Conservation (phyloP, 768 basidiomycete species). For the Suillus lakei region DNA sequence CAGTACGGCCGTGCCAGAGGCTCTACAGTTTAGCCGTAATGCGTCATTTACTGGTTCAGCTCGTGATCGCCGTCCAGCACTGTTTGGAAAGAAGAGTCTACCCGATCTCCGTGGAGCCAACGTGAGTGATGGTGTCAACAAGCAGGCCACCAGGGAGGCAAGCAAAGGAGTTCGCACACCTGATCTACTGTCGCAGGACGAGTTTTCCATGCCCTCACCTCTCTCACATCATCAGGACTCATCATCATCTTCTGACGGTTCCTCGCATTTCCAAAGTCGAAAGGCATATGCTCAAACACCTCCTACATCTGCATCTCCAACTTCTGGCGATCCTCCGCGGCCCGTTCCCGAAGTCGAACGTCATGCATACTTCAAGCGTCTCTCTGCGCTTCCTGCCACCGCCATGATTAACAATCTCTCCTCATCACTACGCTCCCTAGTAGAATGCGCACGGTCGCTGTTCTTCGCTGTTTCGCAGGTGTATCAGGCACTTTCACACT, state of each 20-base stretch:
- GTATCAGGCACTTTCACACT: slow-evolving; percentile 87
- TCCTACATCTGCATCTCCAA: slow-evolving; percentile 44
- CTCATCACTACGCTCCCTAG: slow-evolving; percentile 63
- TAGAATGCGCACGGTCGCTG: slow-evolving; percentile 91
- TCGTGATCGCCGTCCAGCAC: slow-evolving; percentile 40
- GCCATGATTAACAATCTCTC: slow-evolving; percentile 71
- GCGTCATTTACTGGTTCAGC: slow-evolving; percentile 53
- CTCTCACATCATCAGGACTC: slow-evolving; percentile 51
- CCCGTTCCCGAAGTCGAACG: slow-evolving; percentile 72
- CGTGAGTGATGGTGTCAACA: slow-evolving; percentile 35
- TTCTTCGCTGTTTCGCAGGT: slow-evolving; percentile 92
- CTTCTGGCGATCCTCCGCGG: slow-evolving; percentile 38
- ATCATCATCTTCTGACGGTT: slow-evolving; percentile 44
- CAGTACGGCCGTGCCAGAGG: slow-evolving; percentile 33
- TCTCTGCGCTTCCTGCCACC: slow-evolving; percentile 74
- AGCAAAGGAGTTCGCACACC: slow-evolving; percentile 6
- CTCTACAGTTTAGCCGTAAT: slow-evolving; percentile 48
- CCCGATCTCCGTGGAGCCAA: slow-evolving; percentile 76
- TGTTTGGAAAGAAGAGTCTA: slow-evolving; percentile 78
- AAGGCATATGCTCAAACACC: slow-evolving; percentile 35
- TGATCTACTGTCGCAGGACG: slow-evolving; percentile 23
- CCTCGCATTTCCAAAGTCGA: slow-evolving; percentile 25
- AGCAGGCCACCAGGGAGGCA: slow-evolving; percentile 32
- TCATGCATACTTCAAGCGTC: slow-evolving; percentile 92
- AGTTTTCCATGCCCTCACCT: slow-evolving; percentile 44